These are phyloP conservation scores for Sporothrix phasma DNA, from an alignment of 2,329 filamentous ascomycete species.

Conservation along the genomic window DNA sequence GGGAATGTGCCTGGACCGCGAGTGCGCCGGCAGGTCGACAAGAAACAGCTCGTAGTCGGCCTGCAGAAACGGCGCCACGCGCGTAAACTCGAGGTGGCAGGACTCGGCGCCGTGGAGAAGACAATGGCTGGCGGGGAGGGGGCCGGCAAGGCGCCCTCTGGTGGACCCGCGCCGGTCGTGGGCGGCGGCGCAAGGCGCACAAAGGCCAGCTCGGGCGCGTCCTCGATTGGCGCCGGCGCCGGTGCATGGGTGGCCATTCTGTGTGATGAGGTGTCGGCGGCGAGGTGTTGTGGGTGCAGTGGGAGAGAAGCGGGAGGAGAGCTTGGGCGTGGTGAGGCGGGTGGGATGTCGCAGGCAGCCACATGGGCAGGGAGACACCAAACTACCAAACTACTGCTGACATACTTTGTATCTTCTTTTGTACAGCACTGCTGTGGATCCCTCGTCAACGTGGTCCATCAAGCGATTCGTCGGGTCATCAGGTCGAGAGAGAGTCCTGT, in stretches of 20 bases:
- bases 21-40: not conserved
- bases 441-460: no score
- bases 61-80: not conserved
- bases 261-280: no score
- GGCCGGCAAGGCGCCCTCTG: not conserved
- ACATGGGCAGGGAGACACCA: no score
- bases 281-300: no score
- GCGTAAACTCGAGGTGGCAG: not conserved
- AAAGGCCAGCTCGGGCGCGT: not conserved
- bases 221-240: not conserved
- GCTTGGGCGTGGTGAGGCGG: no score
- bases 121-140: not conserved
- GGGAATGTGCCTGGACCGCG: not conserved
- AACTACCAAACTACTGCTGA: no score
- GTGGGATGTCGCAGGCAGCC: no score
- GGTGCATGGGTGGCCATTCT: not conserved
- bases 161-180: not conserved
- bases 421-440: no score
- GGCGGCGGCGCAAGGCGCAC: not conserved
- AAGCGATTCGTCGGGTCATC: no score
- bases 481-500: no score
- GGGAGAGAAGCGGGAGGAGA: no score
- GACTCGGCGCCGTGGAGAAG: constrained; percentile 2
- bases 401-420: no score
- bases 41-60: not conserved